Conservation (phyloP, 306 rosid species). For the Pterocarpus macrocarpus region DNA sequence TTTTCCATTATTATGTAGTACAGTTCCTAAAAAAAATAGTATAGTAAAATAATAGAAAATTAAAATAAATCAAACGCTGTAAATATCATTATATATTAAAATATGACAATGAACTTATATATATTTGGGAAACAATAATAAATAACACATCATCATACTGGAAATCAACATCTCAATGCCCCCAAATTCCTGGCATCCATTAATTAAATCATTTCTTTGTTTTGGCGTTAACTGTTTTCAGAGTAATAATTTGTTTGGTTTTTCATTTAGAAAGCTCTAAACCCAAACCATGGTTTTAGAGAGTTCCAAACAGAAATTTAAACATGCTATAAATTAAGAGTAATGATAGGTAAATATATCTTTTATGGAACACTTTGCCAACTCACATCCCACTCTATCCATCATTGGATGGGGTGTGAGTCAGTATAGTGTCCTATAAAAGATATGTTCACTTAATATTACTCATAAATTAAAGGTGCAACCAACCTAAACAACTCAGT, state of each 20-base stretch:
- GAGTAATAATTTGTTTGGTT: too few species aligned
- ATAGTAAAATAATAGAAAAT: not conserved
- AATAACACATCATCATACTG: not conserved
- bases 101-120: slow-evolving; percentile 3
- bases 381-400: too few species aligned
- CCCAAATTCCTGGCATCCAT: not conserved
- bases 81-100: not conserved
- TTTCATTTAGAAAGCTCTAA: too few species aligned
- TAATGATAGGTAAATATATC: too few species aligned
- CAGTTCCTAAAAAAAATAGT: not conserved
- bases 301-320: too few species aligned
- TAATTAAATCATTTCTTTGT: not conserved
- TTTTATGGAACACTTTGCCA: too few species aligned
- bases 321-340: too few species aligned
- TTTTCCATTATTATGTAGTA: not conserved
- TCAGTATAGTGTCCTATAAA: too few species aligned
- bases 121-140: not conserved
- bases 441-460: too few species aligned
- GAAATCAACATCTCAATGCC: slow-evolving; percentile 8
- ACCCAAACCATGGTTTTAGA: too few species aligned
- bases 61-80: not conserved
- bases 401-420: too few species aligned
- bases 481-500: not conserved
- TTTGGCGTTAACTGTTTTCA: too few species aligned
- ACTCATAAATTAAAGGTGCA: not conserved